Conservation (phyloP, 352 stramenopile species). For the Blastocystis hominis region DNA sequence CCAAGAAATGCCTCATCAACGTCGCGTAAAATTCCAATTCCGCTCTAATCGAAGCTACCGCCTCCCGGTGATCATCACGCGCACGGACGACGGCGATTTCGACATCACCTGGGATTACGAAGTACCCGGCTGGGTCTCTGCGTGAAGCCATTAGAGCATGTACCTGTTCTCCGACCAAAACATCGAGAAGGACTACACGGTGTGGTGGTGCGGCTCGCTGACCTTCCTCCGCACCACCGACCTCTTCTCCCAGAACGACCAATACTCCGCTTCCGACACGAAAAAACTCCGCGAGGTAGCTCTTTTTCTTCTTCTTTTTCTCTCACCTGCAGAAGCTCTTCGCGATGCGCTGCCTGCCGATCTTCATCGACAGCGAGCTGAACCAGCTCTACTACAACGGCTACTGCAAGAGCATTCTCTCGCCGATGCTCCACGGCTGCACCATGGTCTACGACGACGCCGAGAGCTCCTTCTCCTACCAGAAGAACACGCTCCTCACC, state of each 20-base stretch:
- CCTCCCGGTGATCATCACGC: conserved; percentile 26
- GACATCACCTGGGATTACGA: conserved; percentile 54
- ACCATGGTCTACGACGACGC: conserved; percentile 54
- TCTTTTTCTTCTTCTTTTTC: too few species aligned
- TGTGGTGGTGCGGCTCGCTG: conserved; percentile 54
- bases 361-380: conserved; percentile 52
- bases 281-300: conserved; percentile 4
- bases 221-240: conserved; percentile 50
- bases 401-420: conserved; percentile 53
- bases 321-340: neutral
- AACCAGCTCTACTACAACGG: conserved; percentile 53
- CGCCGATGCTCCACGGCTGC: conserved; percentile 40
- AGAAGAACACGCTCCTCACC: conserved; percentile 44
- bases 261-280: conserved; percentile 20
- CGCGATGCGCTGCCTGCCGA: conserved; percentile 45
- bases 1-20: neutral
- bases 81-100: neutral
- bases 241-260: conserved; percentile 32
- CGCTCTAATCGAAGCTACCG: neutral
- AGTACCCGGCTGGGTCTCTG: neutral
- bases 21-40: neutral
- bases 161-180: conserved; percentile 42
- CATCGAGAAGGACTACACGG: neutral
- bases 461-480: conserved; percentile 32
- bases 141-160: neutral